Base-by-base conservation (phyloP, 1,139 yeast genomes). In the Taphrina populina region DNA sequence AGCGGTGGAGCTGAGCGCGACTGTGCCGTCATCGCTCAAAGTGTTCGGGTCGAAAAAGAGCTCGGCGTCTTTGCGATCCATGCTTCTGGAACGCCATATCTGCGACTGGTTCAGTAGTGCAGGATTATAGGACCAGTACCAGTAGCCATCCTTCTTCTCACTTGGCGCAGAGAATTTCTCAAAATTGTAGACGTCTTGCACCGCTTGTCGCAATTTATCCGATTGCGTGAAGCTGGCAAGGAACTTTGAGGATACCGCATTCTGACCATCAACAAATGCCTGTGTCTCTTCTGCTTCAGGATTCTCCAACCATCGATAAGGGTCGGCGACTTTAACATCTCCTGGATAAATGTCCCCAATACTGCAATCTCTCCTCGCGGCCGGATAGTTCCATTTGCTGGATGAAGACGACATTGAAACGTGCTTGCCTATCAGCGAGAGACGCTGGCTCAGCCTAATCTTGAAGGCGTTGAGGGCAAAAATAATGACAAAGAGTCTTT, bases 241-340 rank as follows among this genome's bases (percentile, higher is more conserved):
- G 40, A 15, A 24, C n/a, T 23, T 30, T 15, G 35, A 13, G n/a
- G 46, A 37, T 17, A 39, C 44, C 4, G 44, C 33, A 13, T 52
- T 52, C 51, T 52, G 56, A 23, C 20, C 56, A 20, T 52, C 47
- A 17, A 52, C 56, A 41, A 52, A 52, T 11, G 36, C 39, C 33
- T 33, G 23, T 13, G 56, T 52, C 43, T 41, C 56, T 24, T 52
- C 27, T 13, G 51, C 23, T n/a, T 52, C 51, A 5, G 51, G 56
- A 34, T 52, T 15, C 30, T 52, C 56, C 19, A 52, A 30, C 36
- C 40, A 33, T n/a, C 56, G 49, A 26, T 41, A 52, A 3, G 56
- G 56, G 36, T 52, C 56, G 8, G 46, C 23, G 20, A 52, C 49
- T n/a, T 37, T 32, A 11, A 29, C 35, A 41, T 52, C 24, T 34